Conservation (phyloP, 352 stramenopile species). For the Phytopythium helicoides region DNA sequence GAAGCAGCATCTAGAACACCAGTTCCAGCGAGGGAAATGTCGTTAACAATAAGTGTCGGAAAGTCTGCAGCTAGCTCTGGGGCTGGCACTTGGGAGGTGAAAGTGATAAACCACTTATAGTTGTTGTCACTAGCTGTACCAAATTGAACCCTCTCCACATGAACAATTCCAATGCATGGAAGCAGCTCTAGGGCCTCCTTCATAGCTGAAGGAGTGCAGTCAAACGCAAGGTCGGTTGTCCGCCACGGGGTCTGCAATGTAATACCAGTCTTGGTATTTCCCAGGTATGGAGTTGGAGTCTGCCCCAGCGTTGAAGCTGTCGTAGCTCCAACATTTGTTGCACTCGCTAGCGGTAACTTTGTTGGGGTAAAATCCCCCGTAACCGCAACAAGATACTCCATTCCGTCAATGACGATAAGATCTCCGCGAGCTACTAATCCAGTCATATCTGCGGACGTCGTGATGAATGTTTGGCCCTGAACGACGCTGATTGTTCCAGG, state of each 20-base stretch:
- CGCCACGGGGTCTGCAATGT: slow-evolving; percentile 54
- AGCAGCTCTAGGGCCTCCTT: slow-evolving; percentile 87
- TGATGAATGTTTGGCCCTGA: slow-evolving; percentile 50
- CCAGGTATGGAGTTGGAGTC: slow-evolving; percentile 32
- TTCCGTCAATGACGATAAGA: slow-evolving; percentile 67
- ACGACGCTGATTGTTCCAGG: slow-evolving; percentile 58
- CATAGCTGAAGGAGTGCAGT: slow-evolving; percentile 55
- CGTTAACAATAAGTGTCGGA: slow-evolving; percentile 54
- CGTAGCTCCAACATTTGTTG: slow-evolving; percentile 17
- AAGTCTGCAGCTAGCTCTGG: slow-evolving; percentile 14
- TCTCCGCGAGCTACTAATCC: slow-evolving; percentile 83
- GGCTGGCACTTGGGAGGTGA: slow-evolving; percentile 58
- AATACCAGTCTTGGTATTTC: slow-evolving; percentile 35
- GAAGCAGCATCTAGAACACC: slow-evolving; percentile 25
- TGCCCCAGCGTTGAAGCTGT: slow-evolving; percentile 24
- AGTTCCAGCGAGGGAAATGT: slow-evolving; percentile 31
- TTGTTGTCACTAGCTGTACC: slow-evolving; percentile 46
- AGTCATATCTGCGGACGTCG: slow-evolving; percentile 88
- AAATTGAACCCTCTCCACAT: slow-evolving; percentile 81
- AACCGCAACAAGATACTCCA: slow-evolving; percentile 72
- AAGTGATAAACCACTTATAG: slow-evolving; percentile 91
- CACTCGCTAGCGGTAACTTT: slow-evolving; percentile 50
- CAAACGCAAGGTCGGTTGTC: slow-evolving; percentile 50
- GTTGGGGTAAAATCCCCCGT: slow-evolving; percentile 73
- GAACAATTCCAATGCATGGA: slow-evolving; percentile 85